Percentiles rank a stretch among this genome's conserved stretches.
These are phyloP conservation scores for Lojkania enalia DNA, from an alignment of 2,329 filamentous ascomycete species.

Conservation along the genomic window DNA sequence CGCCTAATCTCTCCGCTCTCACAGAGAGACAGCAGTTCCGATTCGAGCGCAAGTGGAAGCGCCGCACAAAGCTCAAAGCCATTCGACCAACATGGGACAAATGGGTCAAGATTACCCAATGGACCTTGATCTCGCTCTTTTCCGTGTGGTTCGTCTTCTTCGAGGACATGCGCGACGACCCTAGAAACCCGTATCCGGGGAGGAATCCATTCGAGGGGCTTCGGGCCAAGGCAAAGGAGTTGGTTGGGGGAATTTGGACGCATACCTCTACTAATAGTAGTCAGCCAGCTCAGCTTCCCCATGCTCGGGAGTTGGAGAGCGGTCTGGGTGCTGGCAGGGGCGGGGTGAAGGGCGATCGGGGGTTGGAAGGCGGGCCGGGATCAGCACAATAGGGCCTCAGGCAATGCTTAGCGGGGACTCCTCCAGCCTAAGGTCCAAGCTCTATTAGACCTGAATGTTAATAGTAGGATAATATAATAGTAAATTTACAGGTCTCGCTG, in stretches of 20 bases:
- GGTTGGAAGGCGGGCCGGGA: no score
- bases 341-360: no score
- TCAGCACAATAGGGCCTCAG: no score
- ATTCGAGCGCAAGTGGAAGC: slow-evolving; percentile 78
- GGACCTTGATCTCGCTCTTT: slow-evolving; percentile 52
- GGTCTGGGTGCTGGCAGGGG: no score
- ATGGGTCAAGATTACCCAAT: slow-evolving; percentile 66
- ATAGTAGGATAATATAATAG: no score
- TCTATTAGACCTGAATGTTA: no score
- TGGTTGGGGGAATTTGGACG: slow-evolving; percentile 34
- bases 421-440: no score
- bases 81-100: slow-evolving; percentile 67
- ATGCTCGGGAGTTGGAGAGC: no score
- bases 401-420: no score
- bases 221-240: slow-evolving; percentile 30
- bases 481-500: no score
- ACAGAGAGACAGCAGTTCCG: slow-evolving; percentile 73
- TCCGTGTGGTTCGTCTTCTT: slow-evolving; percentile 62
- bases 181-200: slow-evolving; percentile 36
- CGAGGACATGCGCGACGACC: slow-evolving; percentile 56
- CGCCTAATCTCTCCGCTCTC: slow-evolving; percentile 73
- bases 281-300: no score
- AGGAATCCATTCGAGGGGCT: slow-evolving; percentile 36
- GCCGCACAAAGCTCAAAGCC: slow-evolving; percentile 65
- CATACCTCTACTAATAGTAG: slow-evolving; percentile 28